Evolutionary conservation across 139 green algal genomes (phyloP), one percentile per base, ranked within the genome.

Genomic region (Monoraphidium neglectum): DNA sequence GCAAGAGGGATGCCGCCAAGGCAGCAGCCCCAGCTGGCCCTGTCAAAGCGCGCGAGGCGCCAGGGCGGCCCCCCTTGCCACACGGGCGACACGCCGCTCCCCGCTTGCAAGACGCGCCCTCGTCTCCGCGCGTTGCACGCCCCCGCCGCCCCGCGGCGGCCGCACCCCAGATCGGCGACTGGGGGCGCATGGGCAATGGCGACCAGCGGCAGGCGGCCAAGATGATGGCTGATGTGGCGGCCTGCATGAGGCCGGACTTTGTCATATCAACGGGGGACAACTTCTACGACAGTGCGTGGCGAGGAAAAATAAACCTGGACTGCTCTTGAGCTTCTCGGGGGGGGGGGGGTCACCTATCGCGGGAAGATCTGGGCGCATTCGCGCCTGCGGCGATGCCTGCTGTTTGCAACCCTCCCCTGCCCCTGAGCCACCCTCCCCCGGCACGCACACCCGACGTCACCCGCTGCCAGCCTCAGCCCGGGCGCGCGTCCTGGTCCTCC

Each of bases 201-300:
- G 87, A 92, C 54, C 90, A 95, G 70, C 79, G 61, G 12, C 47
- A 47, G 2, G 85, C 88, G 3, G 87, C 90, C 0, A 15, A 65
- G 18, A 70, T 90, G 54, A 94, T 95, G 90, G 84, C 68, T 0
- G 35, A 69, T 1, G 61, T 84, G 10, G 81, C 79, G 0, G 64
- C 60, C 4, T 70, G 54, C 43, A 62, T 79, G 32, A 59, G 59
- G 0, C 83, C 87, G 4, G 28, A 83, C 10, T 94, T 92, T 72
- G 68, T 94, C 33, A 80, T 94, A 59, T 84, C 57, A 60, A 91
- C 85, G 56, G 88, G 88, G 16, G 87, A 93, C 78, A 91, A 92
- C 78, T 87, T 89, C 66, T 91, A 90, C 62, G 57, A 70, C 35
- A 67, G 77, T 87, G 38, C 66, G 78, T 43, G 30, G 43, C 43